These are phyloP conservation scores for Ogataea angusta DNA, from an alignment of 805 yeast species.

Conservation along the genomic window DNA sequence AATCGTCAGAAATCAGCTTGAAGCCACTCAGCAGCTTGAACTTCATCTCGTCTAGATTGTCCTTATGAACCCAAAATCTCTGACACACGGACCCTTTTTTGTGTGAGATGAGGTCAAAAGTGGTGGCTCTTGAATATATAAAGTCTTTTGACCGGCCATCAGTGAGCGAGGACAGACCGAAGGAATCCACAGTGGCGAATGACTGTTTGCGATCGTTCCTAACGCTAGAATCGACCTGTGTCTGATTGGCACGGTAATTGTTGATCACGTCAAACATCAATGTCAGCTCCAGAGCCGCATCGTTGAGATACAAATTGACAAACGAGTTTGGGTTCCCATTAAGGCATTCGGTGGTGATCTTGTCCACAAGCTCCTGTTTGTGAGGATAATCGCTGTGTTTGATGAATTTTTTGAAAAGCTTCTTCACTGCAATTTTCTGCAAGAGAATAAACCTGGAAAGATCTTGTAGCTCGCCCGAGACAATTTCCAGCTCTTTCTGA, in stretches of 20 bases:
- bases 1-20: conserved; percentile 34
- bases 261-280: conserved; percentile 47
- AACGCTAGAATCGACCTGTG: background rate
- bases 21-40: conserved; percentile 44
- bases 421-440: conserved; percentile 71
- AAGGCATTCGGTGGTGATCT: conserved; percentile 29
- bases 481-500: conserved; percentile 39
- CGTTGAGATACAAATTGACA: conserved; percentile 55
- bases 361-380: conserved; percentile 33
- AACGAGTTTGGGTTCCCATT: conserved; percentile 50
- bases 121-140: conserved; percentile 24
- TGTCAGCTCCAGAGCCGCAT: conserved; percentile 59
- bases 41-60: conserved; percentile 53
- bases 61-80: conserved; percentile 56
- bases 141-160: conserved; percentile 10
- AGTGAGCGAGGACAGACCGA: conserved; percentile 15
- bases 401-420: conserved; percentile 66
- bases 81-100: conserved; percentile 36
- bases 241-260: conserved; percentile 17
- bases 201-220: conserved; percentile 11
- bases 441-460: conserved; percentile 67
- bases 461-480: conserved; percentile 54
- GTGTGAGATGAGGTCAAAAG: conserved; percentile 36
- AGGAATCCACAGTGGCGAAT: conserved; percentile 24
- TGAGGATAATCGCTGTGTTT: conserved; percentile 40